Conservation (phyloP, 768 basidiomycete genomes). For the Auricularia cornea region DNA sequence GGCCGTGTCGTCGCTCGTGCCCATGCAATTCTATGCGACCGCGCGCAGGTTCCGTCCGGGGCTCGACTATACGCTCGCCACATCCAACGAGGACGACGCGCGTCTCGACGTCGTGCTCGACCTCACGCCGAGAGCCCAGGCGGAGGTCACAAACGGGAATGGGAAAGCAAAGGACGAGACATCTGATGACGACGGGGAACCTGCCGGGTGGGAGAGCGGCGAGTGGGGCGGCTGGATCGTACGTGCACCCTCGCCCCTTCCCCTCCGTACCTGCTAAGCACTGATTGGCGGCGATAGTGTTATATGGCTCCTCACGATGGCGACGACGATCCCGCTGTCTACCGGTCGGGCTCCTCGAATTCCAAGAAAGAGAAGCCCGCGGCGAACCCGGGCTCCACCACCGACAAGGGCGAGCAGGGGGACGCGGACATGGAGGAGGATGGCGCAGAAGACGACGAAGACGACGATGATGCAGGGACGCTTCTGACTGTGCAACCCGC, state of each 20-base stretch:
- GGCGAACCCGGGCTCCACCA: slow-evolving; percentile 13
- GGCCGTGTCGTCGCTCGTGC: slow-evolving; percentile 61
- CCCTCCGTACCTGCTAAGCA: slow-evolving; percentile 1
- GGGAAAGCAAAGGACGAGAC: slow-evolving; percentile 14
- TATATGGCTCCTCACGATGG: slow-evolving; percentile 94
- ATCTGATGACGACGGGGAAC: slow-evolving; percentile 20
- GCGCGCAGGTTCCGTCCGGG: slow-evolving; percentile 87
- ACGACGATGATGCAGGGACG: slow-evolving; percentile 65
- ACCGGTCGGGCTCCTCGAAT: slow-evolving; percentile 56
- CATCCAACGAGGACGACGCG: slow-evolving; percentile 73
- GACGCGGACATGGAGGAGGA: slow-evolving; percentile 11
- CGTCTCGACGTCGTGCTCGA: slow-evolving; percentile 81
- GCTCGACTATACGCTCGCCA: slow-evolving; percentile 90
- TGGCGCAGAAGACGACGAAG: slow-evolving; percentile 29
- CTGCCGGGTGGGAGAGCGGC: slow-evolving; percentile 56
- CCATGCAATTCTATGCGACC: slow-evolving; percentile 63
- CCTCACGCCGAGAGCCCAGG: slow-evolving; percentile 51
- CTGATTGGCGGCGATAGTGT: slow-evolving; percentile 40
- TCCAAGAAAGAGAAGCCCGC: slow-evolving; percentile 19
- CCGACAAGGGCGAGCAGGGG: slow-evolving; percentile 11
- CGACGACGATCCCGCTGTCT: slow-evolving; percentile 92
- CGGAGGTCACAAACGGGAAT: slow-evolving; percentile 23
- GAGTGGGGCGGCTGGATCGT: slow-evolving; percentile 96
- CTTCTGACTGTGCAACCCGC: slow-evolving; percentile 80
- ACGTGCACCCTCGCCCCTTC: slow-evolving; percentile 14